Conservation (phyloP, 2,329 filamentous ascomycete genomes). For the Penicillium brevicompactum region DNA sequence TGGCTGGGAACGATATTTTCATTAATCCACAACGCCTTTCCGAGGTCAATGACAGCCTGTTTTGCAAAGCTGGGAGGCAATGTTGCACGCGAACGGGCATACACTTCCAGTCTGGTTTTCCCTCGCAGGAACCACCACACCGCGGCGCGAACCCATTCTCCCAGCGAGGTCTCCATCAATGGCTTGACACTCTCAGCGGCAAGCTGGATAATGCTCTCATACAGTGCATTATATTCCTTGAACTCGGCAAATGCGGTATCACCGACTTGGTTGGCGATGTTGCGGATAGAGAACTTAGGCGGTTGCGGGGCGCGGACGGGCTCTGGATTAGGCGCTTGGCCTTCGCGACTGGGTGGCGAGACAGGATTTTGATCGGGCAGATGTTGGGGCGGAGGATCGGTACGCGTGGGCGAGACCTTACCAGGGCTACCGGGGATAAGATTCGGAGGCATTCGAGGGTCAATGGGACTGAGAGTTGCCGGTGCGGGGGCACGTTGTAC, state of each 20-base stretch:
- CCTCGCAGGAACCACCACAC: constrained; percentile 92
- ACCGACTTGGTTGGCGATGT: constrained; percentile 48
- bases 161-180: constrained; percentile 62
- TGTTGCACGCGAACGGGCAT: constrained; percentile 64
- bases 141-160: constrained; percentile 70
- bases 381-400: constrained; percentile 11
- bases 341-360: constrained; percentile 11
- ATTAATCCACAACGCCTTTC: constrained; percentile 83
- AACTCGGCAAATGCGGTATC: constrained; percentile 73
- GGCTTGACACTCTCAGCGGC: constrained; percentile 75
- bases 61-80: constrained; percentile 51
- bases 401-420: constrained; percentile 11
- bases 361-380: constrained; percentile 16
- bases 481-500: constrained; percentile 14
- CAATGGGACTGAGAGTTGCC: constrained; percentile 26
- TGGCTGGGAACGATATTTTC: constrained; percentile 44
- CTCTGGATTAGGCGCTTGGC: constrained; percentile 18
- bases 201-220: constrained; percentile 74
- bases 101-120: constrained; percentile 71
- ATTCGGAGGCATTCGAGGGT: constrained; percentile 27
- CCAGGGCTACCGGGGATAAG: constrained; percentile 25
- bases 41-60: constrained; percentile 82
- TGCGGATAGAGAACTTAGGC: constrained; percentile 38
- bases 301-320: constrained; percentile 24
- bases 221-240: constrained; percentile 68